These are phyloP conservation scores for Colletotrichum noveboracense DNA, from an alignment of 2,329 filamentous ascomycete species.

Conservation along the genomic window DNA sequence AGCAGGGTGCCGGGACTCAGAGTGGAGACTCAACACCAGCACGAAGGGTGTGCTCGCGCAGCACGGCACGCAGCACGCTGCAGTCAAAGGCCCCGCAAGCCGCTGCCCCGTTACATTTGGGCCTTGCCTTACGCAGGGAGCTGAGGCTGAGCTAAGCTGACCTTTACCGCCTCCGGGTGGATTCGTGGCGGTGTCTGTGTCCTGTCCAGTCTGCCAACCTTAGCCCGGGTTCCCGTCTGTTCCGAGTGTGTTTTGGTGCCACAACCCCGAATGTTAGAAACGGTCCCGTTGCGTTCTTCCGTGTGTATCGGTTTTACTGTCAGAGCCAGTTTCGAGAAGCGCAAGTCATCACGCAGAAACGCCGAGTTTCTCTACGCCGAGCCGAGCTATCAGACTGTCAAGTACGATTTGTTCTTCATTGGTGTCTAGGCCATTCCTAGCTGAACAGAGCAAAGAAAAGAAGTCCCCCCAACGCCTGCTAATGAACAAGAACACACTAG, in stretches of 20 bases:
- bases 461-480: not conserved
- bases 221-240: not conserved
- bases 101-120: not conserved
- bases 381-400: not conserved
- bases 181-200: not conserved
- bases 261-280: not conserved
- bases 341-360: not conserved
- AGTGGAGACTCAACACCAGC: not conserved
- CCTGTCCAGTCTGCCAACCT: not conserved
- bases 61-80: not conserved
- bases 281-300: not conserved
- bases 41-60: not conserved
- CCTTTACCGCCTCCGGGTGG: not conserved
- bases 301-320: not conserved
- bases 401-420: not conserved
- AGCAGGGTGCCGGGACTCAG: not conserved
- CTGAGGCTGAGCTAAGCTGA: slow-evolving; percentile 5
- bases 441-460: not conserved
- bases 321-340: not conserved
- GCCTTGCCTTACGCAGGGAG: not conserved
- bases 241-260: not conserved
- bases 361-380: not conserved
- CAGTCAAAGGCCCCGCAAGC: not conserved
- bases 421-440: not conserved
- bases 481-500: not conserved